Percentiles rank a stretch among this genome's conserved stretches.
phyloP scores from a whole-genome alignment of 106 monocot species.

The Phalaenopsis aphrodite region DNA sequence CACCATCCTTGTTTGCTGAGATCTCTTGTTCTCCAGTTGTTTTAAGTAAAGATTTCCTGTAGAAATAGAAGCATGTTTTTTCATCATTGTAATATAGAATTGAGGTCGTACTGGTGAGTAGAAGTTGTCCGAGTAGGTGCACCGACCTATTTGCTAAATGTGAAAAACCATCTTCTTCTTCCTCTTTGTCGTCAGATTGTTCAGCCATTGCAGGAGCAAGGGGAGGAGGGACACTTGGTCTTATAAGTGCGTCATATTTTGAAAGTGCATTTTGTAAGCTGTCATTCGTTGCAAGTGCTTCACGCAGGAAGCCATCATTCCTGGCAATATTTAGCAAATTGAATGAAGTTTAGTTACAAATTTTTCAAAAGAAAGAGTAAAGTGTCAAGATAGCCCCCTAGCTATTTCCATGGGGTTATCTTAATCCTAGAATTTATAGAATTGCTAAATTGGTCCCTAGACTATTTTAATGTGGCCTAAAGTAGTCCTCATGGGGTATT shows the following conservation, averaged over 20 bases:
- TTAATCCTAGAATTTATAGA: no score
- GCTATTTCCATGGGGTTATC: no score
- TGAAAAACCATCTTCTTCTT: constrained; percentile 45
- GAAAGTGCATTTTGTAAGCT: constrained; percentile 43
- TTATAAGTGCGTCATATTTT: constrained; percentile 28
- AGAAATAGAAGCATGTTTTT: not conserved
- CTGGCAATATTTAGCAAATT: constrained; percentile 18
- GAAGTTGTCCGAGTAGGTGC: not conserved
- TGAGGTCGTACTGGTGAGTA: not conserved
- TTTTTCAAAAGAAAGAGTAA: not conserved
- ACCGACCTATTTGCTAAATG: constrained; percentile 39
- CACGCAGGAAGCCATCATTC: constrained; percentile 51
- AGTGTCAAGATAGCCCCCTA: no score
- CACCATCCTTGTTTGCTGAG: constrained; percentile 22
- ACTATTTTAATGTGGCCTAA: no score
- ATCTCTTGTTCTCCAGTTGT: constrained; percentile 11
- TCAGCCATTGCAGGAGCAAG: not conserved
- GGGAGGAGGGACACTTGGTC: not conserved
- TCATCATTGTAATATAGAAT: not conserved
- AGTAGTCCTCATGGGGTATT: no score
- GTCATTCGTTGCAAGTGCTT: constrained; percentile 55
- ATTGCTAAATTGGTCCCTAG: no score
- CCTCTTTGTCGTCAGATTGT: constrained; percentile 17
- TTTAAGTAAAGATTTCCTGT: constrained; percentile 29
- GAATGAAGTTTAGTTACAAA: not conserved